Conservation (phyloP, 768 basidiomycete species). For the Boletellus sp. region DNA sequence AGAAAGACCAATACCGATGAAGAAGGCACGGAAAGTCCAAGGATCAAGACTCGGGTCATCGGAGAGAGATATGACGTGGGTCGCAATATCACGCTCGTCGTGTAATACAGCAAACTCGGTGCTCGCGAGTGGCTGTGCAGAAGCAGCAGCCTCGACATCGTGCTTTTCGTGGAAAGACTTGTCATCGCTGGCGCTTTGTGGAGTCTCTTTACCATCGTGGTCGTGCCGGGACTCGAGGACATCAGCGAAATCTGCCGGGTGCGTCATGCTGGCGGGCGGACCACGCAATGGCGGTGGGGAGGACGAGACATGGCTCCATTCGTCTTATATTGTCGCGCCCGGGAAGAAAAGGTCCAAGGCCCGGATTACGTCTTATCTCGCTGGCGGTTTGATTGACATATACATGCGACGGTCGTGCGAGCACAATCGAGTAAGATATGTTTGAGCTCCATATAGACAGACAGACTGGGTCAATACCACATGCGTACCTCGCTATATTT, state of each 20-base stretch:
- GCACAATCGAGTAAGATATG: too few relatives aligned
- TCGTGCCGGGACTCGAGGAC: neutral
- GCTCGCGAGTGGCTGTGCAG: constrained; percentile 7
- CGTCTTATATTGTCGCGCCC: neutral
- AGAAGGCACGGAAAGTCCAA: constrained; percentile 44
- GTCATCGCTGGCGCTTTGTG: constrained; percentile 13
- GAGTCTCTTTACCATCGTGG: neutral
- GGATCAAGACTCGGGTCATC: constrained; percentile 28
- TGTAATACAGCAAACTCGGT: constrained; percentile 27
- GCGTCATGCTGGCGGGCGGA: constrained; percentile 9
- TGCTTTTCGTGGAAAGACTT: constrained; percentile 26
- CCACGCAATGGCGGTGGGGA: neutral
- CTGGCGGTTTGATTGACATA: neutral
- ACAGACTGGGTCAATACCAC: neutral
- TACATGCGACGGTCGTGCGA: too few relatives aligned
- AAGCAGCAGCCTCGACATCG: constrained; percentile 32
- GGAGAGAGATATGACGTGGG: constrained; percentile 42
- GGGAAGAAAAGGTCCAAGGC: neutral
- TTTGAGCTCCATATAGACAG: neutral
- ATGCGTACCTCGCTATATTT: neutral
- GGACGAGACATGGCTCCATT: neutral
- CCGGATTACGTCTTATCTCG: constrained; percentile 1
- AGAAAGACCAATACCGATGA: constrained; percentile 54
- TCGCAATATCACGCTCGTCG: constrained; percentile 46
- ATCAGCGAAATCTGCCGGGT: neutral